Conservation (phyloP, 1,284 basidiomycete species). For the Boletus holoroseus region DNA sequence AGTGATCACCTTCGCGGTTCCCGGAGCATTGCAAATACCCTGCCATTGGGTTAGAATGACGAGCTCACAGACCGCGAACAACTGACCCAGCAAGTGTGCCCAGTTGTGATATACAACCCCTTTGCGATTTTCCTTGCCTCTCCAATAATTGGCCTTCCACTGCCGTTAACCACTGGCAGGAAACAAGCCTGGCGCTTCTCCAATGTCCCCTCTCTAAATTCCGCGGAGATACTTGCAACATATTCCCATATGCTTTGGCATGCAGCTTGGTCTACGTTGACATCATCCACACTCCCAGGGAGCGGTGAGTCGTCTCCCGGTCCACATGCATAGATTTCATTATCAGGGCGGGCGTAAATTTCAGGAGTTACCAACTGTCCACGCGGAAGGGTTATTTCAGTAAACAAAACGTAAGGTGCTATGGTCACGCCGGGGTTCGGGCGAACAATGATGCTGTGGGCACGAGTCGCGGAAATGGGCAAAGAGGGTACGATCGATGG, state of each 20-base stretch:
- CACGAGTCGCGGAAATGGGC: constrained; percentile 56
- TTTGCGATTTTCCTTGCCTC: constrained; percentile 44
- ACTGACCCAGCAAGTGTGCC: constrained; percentile 66
- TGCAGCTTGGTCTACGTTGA: constrained; percentile 46
- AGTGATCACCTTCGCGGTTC: constrained; percentile 55
- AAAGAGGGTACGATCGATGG: constrained; percentile 47
- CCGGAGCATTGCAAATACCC: constrained; percentile 71
- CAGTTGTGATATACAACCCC: constrained; percentile 57
- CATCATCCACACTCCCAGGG: constrained; percentile 58
- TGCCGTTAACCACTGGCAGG: constrained; percentile 48
- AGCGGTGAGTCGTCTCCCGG: constrained; percentile 57
- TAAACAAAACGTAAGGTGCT: constrained; percentile 63
- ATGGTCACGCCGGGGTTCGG: constrained; percentile 40
- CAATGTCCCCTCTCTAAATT: constrained; percentile 47
- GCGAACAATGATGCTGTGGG: constrained; percentile 63
- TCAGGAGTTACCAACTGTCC: constrained; percentile 45
- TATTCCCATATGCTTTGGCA: constrained; percentile 52
- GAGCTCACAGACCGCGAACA: background rate
- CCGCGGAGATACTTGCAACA: constrained; percentile 52
- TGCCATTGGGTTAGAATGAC: constrained; percentile 25
- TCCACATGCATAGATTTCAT: constrained; percentile 67
- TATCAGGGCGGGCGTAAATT: constrained; percentile 64
- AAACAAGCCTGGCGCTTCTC: constrained; percentile 64
- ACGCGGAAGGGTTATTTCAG: constrained; percentile 45
- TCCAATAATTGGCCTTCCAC: constrained; percentile 59